Conservation (phyloP, 352 stramenopile species). For the Phytophthora lateralis region DNA sequence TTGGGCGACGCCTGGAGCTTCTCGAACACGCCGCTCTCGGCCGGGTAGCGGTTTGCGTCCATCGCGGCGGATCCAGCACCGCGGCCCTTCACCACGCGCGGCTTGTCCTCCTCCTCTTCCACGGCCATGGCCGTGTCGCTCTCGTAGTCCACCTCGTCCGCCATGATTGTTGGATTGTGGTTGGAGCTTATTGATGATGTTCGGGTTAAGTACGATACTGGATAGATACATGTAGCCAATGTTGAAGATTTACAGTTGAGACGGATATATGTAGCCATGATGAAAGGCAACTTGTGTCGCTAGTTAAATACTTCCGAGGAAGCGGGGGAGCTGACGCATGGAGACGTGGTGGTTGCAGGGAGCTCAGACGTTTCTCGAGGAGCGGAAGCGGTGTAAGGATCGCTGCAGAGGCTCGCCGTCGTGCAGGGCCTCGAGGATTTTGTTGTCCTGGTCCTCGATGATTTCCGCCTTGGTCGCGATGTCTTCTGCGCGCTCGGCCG, state of each 20-base stretch:
- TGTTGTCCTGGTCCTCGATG: conserved; percentile 83
- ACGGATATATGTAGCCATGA: not conserved
- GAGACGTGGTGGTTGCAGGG: not conserved
- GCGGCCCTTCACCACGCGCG: conserved; percentile 69
- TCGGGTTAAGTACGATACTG: conserved; percentile 15
- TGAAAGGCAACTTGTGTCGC: conserved; percentile 1
- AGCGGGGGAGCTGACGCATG: conserved; percentile 6
- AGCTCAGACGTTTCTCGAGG: conserved; percentile 28
- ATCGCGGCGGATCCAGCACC: conserved; percentile 69
- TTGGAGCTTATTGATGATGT: not conserved
- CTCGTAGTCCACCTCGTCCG: conserved; percentile 88
- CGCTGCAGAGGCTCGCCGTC: conserved; percentile 77
- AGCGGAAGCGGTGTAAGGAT: conserved; percentile 80
- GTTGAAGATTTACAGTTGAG: not conserved
- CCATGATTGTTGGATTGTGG: conserved; percentile 43
- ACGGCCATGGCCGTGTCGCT: conserved; percentile 87
- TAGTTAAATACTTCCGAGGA: conserved; percentile 33
- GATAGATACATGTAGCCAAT: conserved; percentile 23
- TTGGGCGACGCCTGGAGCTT: conserved; percentile 47
- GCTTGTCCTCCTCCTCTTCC: conserved; percentile 75
- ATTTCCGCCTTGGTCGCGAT: conserved; percentile 74
- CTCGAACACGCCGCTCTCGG: conserved; percentile 81
- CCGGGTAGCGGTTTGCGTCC: conserved; percentile 74
- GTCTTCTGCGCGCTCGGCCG: conserved; percentile 68
- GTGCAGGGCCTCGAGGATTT: conserved; percentile 78